Evolutionary conservation across 805 yeast genomes (phyloP).

Genomic region (Candida verbasci): DNA sequence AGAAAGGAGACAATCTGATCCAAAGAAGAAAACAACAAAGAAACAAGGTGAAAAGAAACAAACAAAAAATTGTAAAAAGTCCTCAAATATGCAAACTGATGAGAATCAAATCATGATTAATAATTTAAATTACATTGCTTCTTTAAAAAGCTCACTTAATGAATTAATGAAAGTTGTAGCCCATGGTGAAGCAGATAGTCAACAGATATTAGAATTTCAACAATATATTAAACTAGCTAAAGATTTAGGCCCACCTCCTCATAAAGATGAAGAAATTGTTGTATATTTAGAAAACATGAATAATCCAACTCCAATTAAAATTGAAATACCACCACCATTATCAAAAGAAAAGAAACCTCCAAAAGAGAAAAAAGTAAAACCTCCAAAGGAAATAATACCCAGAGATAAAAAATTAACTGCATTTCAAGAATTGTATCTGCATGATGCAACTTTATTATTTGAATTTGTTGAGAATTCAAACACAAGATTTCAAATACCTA

Average conservation of each 20-base stretch:
- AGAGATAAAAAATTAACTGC: constrained; percentile 64
- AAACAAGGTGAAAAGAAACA: constrained; percentile 1
- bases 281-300: constrained; percentile 1
- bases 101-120: constrained; percentile 80
- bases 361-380: constrained; percentile 11
- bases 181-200: constrained; percentile 67
- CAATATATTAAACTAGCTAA: constrained; percentile 75
- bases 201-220: constrained; percentile 75
- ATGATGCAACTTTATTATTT: constrained; percentile 71
- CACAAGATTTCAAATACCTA: constrained; percentile 71
- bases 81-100: constrained; percentile 45
- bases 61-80: background rate
- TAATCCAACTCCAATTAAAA: constrained; percentile 29
- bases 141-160: constrained; percentile 62
- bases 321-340: too few species aligned
- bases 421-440: constrained; percentile 67
- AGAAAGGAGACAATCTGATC: constrained; percentile 1
- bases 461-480: constrained; percentile 81
- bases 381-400: constrained; percentile 19
- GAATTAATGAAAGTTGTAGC: constrained; percentile 83
- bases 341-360: constrained; percentile 12
- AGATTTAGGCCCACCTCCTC: constrained; percentile 60
- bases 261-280: constrained; percentile 11
- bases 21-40: background rate
- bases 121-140: constrained; percentile 78